Conservation (phyloP, 192 early-diverging fungal species). For the Gonapodya sp. region DNA sequence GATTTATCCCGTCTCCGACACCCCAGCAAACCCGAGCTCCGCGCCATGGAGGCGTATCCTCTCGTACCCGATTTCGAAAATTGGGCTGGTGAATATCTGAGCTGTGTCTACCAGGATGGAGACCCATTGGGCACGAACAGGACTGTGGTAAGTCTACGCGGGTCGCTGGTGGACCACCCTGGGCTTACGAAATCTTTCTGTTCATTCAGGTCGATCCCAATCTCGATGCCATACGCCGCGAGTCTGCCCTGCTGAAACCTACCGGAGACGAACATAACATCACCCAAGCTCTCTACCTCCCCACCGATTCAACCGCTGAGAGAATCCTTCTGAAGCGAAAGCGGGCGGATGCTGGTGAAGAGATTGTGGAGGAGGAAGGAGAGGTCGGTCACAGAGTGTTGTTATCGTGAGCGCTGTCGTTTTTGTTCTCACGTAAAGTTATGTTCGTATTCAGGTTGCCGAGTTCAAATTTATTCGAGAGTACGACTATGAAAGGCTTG, state of each 20-base stretch:
- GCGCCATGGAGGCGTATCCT: slow-evolving; percentile 37
- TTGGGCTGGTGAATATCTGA: slow-evolving; percentile 39
- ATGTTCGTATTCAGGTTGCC: neutral
- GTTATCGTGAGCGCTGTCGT: neutral
- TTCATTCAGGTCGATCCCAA: neutral
- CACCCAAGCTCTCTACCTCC: slow-evolving; percentile 1
- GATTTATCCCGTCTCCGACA: slow-evolving; percentile 22
- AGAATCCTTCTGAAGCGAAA: neutral
- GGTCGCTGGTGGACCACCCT: neutral
- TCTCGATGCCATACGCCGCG: neutral
- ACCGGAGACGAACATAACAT: neutral
- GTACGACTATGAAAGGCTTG: slow-evolving; percentile 8
- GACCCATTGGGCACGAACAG: slow-evolving; percentile 16
- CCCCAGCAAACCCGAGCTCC: slow-evolving; percentile 32
- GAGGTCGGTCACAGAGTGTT: neutral
- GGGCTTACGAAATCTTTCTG: neutral
- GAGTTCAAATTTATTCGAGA: neutral
- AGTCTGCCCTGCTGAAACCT: neutral
- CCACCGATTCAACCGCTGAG: neutral
- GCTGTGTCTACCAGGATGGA: slow-evolving; percentile 38
- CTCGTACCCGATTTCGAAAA: slow-evolving; percentile 39
- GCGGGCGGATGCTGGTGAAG: neutral
- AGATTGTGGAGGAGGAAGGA: neutral
- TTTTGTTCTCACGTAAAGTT: neutral
- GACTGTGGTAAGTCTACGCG: neutral